Evolutionary conservation across 257 asterid species (phyloP).

Genomic region (Prunella vulgaris): DNA sequence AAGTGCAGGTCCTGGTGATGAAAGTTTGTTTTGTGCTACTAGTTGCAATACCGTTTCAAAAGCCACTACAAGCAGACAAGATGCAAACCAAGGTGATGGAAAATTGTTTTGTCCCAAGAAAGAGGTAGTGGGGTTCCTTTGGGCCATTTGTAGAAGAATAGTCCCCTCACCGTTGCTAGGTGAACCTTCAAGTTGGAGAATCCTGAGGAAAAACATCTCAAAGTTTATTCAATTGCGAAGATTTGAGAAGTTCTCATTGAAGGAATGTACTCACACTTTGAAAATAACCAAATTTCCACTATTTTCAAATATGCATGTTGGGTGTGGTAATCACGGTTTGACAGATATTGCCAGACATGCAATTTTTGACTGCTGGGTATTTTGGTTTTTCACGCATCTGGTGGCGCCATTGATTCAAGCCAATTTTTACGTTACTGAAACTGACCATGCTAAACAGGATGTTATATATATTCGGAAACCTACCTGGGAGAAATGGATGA

Average conservation of each 20-base stretch:
- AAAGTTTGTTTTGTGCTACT: conserved; percentile 21
- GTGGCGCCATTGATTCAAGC: conserved; percentile 70
- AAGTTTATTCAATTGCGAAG: conserved; percentile 66
- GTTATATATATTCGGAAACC: conserved; percentile 54
- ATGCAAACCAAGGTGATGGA: too few relatives aligned
- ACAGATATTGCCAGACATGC: conserved; percentile 40
- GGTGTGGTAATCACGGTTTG: conserved; percentile 15
- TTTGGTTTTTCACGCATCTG: conserved; percentile 61
- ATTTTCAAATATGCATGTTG: conserved; percentile 21
- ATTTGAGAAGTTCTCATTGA: conserved; percentile 73
- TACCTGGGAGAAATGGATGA: conserved; percentile 57
- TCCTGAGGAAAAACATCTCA: conserved; percentile 61
- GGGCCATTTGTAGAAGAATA: conserved; percentile 86
- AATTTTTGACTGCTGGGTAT: conserved; percentile 62
- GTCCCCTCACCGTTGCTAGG: conserved; percentile 73
- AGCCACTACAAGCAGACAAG: conserved; percentile 32
- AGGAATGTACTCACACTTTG: conserved; percentile 61
- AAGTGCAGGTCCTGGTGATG: conserved; percentile 20
- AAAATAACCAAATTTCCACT: conserved; percentile 54
- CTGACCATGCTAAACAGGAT: conserved; percentile 68
- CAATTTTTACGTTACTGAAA: conserved; percentile 80
- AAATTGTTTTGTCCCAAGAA: conserved; percentile 46
- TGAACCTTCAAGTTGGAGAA: conserved; percentile 62
- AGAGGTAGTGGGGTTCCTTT: conserved; percentile 69
- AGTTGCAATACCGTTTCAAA: conserved; percentile 23